Base-by-base conservation (phyloP, 768 basidiomycete species). In the Amanita muscaria region DNA sequence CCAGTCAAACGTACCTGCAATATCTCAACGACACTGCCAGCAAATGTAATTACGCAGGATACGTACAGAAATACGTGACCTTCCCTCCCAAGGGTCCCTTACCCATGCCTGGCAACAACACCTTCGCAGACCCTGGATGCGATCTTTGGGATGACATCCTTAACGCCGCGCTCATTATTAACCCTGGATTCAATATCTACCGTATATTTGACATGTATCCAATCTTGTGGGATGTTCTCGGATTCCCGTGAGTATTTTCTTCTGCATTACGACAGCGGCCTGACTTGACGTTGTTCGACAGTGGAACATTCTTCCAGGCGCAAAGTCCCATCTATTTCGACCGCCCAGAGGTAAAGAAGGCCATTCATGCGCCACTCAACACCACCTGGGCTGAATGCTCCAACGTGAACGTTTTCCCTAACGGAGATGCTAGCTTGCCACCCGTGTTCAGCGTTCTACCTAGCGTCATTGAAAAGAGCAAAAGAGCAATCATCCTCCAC, bases 111-210 rank as follows among this genome's bases (percentile, higher is more conserved):
- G 79, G 79, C 5, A 69, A 61, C n/a, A 74, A 74, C 0, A 65
- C 66, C 0, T 58, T 64, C 7, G 61, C 56, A 1, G 70, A 71
- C 24, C 56, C 51, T 6, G 79, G 72, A 16, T 88, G 86, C 50
- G 78, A 85, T 53, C 58, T 85, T 1, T 87, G 81, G 84, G 69
- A 74, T 19, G 61, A 66, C 27, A 79, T 88, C 42, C 77, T 83
- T 54, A 59, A 78, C 15, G 79, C 73, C 0, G 76, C 85, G 0
- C 50, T 84, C 16, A 42, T 61, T 3, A 61, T 83, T 51, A 87
- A 88, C 53, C 86, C 85, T 0, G 83, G 80, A 0, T 88, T 88
- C 64, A 70, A 88, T 51, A 69, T 85, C 5, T 88, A 88, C 56
- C 74, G 80, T 16, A 83, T 88, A 44, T 83, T 84, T 60, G 83